These are phyloP conservation scores for Peniophora sp. DNA, from an alignment of 1,284 basidiomycete species.

Conservation along the genomic window DNA sequence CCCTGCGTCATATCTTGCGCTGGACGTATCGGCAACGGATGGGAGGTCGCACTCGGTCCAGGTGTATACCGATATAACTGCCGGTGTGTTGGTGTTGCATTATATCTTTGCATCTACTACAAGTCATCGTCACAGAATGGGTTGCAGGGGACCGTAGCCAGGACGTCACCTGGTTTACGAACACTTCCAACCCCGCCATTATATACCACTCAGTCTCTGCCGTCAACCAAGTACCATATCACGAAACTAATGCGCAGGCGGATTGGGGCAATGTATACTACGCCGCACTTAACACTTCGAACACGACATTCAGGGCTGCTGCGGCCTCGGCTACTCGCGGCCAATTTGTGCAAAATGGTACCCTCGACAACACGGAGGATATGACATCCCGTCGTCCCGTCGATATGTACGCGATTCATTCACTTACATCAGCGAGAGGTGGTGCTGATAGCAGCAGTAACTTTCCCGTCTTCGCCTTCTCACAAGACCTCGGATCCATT, in stretches of 20 bases:
- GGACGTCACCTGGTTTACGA: background rate
- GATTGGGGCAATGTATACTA: background rate
- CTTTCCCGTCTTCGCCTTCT: conserved; percentile 2
- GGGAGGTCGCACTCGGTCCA: conserved; percentile 9
- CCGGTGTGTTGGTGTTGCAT: conserved; percentile 5
- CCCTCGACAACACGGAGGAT: background rate
- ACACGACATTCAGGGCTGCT: background rate
- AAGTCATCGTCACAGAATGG: background rate
- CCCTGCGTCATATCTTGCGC: conserved; percentile 13
- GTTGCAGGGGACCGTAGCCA: background rate
- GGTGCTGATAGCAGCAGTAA: too few relatives aligned
- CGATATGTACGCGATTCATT: too few relatives aligned
- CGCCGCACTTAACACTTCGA: background rate
- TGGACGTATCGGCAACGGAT: conserved; percentile 10
- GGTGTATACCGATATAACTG: conserved; percentile 10
- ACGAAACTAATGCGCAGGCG: background rate
- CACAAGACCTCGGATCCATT: conserved; percentile 8
- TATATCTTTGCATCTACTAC: background rate
- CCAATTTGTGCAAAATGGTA: background rate
- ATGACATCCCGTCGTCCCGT: background rate
- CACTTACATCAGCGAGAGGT: too few relatives aligned
- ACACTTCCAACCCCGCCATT: background rate
- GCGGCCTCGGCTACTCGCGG: background rate
- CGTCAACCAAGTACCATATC: background rate
- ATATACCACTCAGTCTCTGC: background rate